Conservation (phyloP, 768 basidiomycete genomes). For the Suillus placidus region DNA sequence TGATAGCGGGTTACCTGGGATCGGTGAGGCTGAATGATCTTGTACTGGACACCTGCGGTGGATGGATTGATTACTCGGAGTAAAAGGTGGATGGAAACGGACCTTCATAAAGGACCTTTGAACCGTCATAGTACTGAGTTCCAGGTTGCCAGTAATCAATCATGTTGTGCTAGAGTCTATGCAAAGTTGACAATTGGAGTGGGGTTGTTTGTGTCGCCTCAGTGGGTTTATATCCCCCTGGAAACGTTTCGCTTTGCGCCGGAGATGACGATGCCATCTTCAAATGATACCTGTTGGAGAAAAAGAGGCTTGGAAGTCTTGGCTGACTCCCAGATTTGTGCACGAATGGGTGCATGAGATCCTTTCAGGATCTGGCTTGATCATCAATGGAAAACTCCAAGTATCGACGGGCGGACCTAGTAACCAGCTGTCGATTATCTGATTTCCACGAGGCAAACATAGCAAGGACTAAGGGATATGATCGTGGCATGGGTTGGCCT, state of each 20-base stretch:
- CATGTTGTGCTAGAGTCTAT: slow-evolving; percentile 35
- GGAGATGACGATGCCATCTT: not conserved
- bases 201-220: not conserved
- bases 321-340: not conserved
- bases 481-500: not conserved
- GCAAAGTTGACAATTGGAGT: not conserved
- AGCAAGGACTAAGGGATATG: not conserved
- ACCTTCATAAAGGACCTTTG: slow-evolving; percentile 63
- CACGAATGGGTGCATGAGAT: not conserved
- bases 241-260: not conserved
- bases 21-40: slow-evolving; percentile 70
- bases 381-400: not conserved
- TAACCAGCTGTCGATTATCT: not conserved
- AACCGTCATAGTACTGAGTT: slow-evolving; percentile 54
- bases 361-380: not conserved
- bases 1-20: slow-evolving; percentile 56
- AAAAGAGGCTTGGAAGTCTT: not conserved
- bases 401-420: not conserved
- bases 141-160: slow-evolving; percentile 61
- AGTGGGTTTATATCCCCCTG: not conserved
- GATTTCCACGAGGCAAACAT: slow-evolving; percentile 2
- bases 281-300: not conserved
- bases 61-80: slow-evolving; percentile 18
- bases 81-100: slow-evolving; percentile 7
- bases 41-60: slow-evolving; percentile 52